A percentile compares a stretch with the other conserved stretches of the same genome.
phyloP scores from a whole-genome alignment of 1,139 yeast genomes.

The Saccharomyces hybrid region DNA sequence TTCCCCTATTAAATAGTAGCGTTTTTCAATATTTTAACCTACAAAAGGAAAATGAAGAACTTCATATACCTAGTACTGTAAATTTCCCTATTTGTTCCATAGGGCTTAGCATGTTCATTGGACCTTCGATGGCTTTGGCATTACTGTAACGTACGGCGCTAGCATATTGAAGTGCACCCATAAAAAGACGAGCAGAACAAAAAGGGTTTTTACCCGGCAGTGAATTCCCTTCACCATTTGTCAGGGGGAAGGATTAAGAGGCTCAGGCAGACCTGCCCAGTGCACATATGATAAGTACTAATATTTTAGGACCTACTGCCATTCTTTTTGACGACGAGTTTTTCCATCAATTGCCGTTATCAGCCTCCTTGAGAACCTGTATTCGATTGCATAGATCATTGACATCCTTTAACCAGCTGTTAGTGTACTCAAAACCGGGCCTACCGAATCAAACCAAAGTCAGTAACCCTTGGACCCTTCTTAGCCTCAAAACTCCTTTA shows the following conservation, averaged over 20 bases:
- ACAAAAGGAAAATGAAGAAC: not conserved
- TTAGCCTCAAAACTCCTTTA: not conserved
- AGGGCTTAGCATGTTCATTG: not conserved
- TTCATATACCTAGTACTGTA: not conserved
- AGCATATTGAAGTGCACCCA: not conserved
- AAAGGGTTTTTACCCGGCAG: not conserved
- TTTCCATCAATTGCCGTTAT: not conserved
- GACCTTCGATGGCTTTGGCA: not conserved
- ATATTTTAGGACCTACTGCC: not conserved
- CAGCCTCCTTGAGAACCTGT: not conserved
- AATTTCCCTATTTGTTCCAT: not conserved
- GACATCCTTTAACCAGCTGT: not conserved
- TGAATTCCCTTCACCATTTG: not conserved
- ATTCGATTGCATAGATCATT: not conserved
- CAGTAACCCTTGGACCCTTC: not conserved
- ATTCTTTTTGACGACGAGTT: not conserved
- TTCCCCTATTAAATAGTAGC: not conserved
- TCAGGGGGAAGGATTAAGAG: not conserved
- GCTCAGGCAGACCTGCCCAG: not conserved
- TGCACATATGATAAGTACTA: not conserved
- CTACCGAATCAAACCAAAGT: not conserved
- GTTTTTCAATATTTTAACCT: not conserved
- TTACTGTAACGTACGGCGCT: not conserved
- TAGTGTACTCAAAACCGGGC: not conserved
- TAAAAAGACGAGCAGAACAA: not conserved